Conservation (phyloP, 2,329 filamentous ascomycete genomes). For the Aspergillus puulaauensis region DNA sequence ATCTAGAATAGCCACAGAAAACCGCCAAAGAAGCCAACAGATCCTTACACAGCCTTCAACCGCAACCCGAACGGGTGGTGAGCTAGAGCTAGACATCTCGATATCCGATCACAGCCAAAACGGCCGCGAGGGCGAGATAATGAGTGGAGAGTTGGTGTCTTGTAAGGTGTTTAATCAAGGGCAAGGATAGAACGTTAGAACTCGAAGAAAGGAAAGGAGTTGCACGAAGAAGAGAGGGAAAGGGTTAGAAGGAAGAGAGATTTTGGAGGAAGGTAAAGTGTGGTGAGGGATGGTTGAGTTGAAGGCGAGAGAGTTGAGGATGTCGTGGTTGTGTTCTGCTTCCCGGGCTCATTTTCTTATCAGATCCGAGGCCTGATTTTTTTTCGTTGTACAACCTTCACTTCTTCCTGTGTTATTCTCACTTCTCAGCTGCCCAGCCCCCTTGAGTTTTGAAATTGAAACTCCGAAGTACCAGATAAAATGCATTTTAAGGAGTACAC, state of each 20-base stretch:
- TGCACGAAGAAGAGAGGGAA: slow-evolving; percentile 1
- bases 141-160: not conserved
- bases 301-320: slow-evolving; percentile 9
- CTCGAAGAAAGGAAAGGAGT: not conserved
- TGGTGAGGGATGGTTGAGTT: not conserved
- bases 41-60: slow-evolving; percentile 79
- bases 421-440: not conserved
- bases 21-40: not conserved
- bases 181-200: not conserved
- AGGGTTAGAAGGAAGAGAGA: not conserved
- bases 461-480: not conserved
- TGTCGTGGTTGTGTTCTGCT: slow-evolving; percentile 3
- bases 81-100: slow-evolving; percentile 4
- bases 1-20: not conserved
- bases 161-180: not conserved
- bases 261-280: not conserved
- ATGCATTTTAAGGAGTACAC: slow-evolving; percentile 26
- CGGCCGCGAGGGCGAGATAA: not conserved
- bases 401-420: not conserved
- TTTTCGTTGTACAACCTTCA: not conserved
- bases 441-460: not conserved
- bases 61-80: slow-evolving; percentile 64
- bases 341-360: slow-evolving; percentile 3
- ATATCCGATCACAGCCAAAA: slow-evolving; percentile 6
- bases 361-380: slow-evolving; percentile 4